phyloP scores from a whole-genome alignment of 805 yeast genomes.

The Candida corydali region DNA sequence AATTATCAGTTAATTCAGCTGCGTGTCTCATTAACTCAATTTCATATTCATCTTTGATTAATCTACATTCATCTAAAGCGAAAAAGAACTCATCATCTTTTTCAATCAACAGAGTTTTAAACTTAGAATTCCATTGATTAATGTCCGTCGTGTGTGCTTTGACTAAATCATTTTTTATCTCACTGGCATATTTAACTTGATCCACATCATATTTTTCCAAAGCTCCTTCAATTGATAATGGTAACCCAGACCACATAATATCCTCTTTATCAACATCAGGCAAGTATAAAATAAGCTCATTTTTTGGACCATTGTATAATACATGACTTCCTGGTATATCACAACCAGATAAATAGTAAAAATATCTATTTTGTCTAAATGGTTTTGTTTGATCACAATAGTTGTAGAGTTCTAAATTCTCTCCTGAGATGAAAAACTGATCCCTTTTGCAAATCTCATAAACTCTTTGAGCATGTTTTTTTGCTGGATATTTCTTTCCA shows the following conservation, averaged over 20 bases:
- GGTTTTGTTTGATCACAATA: conserved; percentile 78
- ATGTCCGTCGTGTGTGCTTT: conserved; percentile 52
- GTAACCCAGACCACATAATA: conserved; percentile 95
- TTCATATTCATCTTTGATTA: conserved; percentile 82
- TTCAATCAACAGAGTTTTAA: conserved; percentile 34
- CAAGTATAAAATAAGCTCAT: conserved; percentile 65
- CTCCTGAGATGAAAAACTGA: conserved; percentile 58
- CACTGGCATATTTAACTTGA: conserved; percentile 61
- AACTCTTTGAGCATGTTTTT: conserved; percentile 62
- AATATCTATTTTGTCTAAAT: conserved; percentile 87
- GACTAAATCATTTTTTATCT: conserved; percentile 37
- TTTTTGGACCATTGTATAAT: conserved; percentile 49
- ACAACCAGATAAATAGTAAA: conserved; percentile 81
- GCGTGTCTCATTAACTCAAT: conserved; percentile 75
- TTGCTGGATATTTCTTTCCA: conserved; percentile 74
- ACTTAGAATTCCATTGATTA: conserved; percentile 40
- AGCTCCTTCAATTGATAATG: conserved; percentile 67
- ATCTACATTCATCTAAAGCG: conserved; percentile 84
- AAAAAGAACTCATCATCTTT: conserved; percentile 47
- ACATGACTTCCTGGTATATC: conserved; percentile 75
- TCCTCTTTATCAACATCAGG: conserved; percentile 86
- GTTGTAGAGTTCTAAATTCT: conserved; percentile 52
- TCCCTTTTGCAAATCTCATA: conserved; percentile 31
- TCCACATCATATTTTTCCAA: conserved; percentile 70
- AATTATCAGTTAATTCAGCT: conserved; percentile 77